Evolutionary conservation across 1,284 basidiomycete species (phyloP).

Genomic region (Rhodotorula glutinis): DNA sequence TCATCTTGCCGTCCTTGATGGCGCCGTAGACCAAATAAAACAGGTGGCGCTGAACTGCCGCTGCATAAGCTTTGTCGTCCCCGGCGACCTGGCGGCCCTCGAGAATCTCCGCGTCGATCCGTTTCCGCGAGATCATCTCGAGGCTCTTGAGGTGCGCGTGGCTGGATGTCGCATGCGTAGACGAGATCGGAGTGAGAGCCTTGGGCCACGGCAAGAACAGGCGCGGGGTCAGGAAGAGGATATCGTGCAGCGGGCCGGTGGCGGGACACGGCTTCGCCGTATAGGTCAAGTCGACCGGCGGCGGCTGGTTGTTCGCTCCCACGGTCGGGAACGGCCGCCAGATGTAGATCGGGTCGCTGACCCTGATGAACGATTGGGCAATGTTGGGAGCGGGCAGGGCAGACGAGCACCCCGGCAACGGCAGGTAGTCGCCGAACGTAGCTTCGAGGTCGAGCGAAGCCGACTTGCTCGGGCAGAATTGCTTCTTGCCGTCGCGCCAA

Average conservation of each 20-base stretch:
- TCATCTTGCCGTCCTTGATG: not conserved
- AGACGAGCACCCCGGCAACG: not conserved
- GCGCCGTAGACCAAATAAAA: not conserved
- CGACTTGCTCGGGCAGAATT: not conserved
- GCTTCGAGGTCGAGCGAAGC: not conserved
- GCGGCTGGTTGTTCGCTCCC: not conserved
- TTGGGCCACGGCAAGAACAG: conserved; percentile 7
- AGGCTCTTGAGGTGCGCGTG: not conserved
- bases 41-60: too few species aligned
- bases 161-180: too few species aligned
- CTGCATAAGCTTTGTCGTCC: too few species aligned
- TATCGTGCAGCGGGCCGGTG: too few species aligned
- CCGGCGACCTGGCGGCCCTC: too few species aligned
- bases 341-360: not conserved
- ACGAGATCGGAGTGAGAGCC: not conserved
- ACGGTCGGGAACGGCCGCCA: not conserved
- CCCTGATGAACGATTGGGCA: too few species aligned
- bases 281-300: not conserved
- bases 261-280: not conserved
- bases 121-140: not conserved
- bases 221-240: conserved; percentile 3
- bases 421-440: conserved; percentile 4
- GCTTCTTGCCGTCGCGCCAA: not conserved
- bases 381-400: too few species aligned
- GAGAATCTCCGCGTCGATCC: not conserved